These are phyloP conservation scores for Cryptosporidium sp. DNA, from an alignment of 169 alveolate genomes.

Conservation along the genomic window DNA sequence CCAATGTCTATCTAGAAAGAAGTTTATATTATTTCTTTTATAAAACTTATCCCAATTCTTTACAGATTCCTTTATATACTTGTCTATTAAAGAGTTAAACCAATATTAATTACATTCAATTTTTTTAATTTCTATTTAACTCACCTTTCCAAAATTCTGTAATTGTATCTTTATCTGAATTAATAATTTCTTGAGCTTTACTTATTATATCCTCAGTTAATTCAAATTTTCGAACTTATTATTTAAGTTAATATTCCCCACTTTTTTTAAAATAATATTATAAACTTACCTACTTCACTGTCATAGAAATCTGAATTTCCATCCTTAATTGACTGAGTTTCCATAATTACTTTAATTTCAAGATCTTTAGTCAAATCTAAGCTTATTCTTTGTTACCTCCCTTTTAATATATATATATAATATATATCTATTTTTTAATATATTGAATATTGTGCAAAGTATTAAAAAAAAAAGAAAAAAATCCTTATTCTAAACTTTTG, in stretches of 20 bases:
- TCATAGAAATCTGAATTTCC: slow-evolving; percentile 46
- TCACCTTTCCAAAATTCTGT: slow-evolving; percentile 70
- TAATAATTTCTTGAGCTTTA: slow-evolving; percentile 24
- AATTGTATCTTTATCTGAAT: slow-evolving; percentile 62
- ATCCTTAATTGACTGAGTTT: slow-evolving; percentile 7
- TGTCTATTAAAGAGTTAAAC: slow-evolving; percentile 61
- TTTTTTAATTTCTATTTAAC: background rate
- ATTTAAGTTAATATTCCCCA: background rate
- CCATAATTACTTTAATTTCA: background rate
- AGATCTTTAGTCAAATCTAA: background rate
- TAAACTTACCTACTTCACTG: slow-evolving; percentile 55
- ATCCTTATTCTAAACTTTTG: too few relatives aligned
- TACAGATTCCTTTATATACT: slow-evolving; percentile 84
- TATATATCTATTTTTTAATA: too few relatives aligned
- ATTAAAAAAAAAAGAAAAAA: too few relatives aligned
- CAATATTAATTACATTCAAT: background rate
- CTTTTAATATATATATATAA: background rate
- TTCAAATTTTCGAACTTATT: slow-evolving; percentile 44
- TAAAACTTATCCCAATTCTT: slow-evolving; percentile 93
- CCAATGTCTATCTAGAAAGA: slow-evolving; percentile 93
- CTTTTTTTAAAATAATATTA: background rate
- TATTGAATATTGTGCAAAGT: too few relatives aligned
- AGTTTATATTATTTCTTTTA: slow-evolving; percentile 88
- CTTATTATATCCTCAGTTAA: slow-evolving; percentile 38
- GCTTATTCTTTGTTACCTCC: background rate